Evolutionary conservation across 2,329 filamentous ascomycete genomes (phyloP), one percentile per base, ranked within the genome.

Genomic region (Hawksworthiomyces lignivorus): DNA sequence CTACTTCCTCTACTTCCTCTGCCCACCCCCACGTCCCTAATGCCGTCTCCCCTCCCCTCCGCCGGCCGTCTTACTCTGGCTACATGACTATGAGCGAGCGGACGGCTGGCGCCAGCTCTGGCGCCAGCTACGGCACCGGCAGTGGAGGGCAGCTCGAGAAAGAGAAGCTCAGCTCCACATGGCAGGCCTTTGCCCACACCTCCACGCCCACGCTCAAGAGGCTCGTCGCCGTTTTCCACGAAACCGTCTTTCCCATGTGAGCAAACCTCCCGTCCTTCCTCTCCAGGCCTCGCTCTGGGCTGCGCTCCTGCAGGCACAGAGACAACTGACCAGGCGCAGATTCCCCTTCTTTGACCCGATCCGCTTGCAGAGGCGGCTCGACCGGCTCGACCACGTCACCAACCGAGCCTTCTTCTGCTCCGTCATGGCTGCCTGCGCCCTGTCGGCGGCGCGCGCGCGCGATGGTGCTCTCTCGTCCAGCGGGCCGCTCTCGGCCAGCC

Each of bases 381-480:
- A 47, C 29, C 22, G 17, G 36, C 44, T 52, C 27, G 50, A 54
- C 26, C 52, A 54, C 31, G 46, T 43, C n/a, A 48, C 39, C 27
- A 54, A 50, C 36, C 51, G 50, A 14, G 44, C 45, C 37, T 54
- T 54, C 45, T 54, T 54, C 41, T 54, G 48, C 26, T 52, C 50
- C 18, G 40, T 53, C 40, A 54, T 54, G 52, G 51, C 52, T 17
- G 52, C 49, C 22, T 50, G 49, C 14, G 52, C 52, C 8, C 45
- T 54, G 24, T 42, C 49, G 10, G 46, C 48, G 6, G 52, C 51
- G 3, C 49, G 52, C 4, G 43, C 53, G 18, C 47, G 52, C 7
- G 52, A 54, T 30, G 52, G 47, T n/a, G 47, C 47, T 8, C 32
- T 46, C 11, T 39, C 42, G 12, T 31, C 28, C 5, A 3, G 14